Base-by-base conservation (phyloP, 2,329 filamentous ascomycete species). In the Huntiella decipiens region DNA sequence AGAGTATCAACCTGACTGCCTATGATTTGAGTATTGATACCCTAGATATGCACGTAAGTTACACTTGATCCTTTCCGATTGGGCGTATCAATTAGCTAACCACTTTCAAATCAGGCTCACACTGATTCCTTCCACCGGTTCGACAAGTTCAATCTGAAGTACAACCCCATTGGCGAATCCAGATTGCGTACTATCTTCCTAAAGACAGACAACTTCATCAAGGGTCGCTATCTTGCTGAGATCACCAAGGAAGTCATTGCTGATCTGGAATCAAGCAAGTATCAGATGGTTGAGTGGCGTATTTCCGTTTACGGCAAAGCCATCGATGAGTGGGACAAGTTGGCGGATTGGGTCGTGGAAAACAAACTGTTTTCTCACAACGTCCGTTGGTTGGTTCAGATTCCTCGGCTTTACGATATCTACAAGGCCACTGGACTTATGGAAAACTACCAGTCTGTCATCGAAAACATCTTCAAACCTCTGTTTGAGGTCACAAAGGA, bases 91-190 rank as follows among this genome's bases (percentile, higher is more conserved):
- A 40, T 15, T 41, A 31, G 46, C 55, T 34, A 53, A 45, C 39
- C 13, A 28, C 5, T 44, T 13, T 44, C 31, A 17, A 12, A 19
- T 16, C 42, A 84, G 79, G 88, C 91, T 17, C 91, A 98, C 58
- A 95, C 85, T 8, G 91, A 98, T 61, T 92, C 85, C 0, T 98
- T 98, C 65, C 91, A 98, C 62, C 83, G 91, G 3, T 98, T 98
- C 59, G 91, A 98, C 67, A 98, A 98, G 61, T 98, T 98, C 71
- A 98, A 98, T 59, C 68, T 98, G 47, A 98, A 98, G 60, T 98
- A 98, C 60, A 98, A 98, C 55, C 91, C 91, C 1, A 79, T 98
- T 51, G 91, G 91, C 43, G 91, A 98, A 63, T 96, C 91, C 38
- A 79, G 91, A 46, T 66, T 98, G 47, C 77, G 91, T 56, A 94